A percentile compares a stretch with the other conserved stretches of the same genome.
These are phyloP conservation scores for Colletotrichum sp. DNA, from an alignment of 2,329 filamentous ascomycete species.

Conservation along the genomic window DNA sequence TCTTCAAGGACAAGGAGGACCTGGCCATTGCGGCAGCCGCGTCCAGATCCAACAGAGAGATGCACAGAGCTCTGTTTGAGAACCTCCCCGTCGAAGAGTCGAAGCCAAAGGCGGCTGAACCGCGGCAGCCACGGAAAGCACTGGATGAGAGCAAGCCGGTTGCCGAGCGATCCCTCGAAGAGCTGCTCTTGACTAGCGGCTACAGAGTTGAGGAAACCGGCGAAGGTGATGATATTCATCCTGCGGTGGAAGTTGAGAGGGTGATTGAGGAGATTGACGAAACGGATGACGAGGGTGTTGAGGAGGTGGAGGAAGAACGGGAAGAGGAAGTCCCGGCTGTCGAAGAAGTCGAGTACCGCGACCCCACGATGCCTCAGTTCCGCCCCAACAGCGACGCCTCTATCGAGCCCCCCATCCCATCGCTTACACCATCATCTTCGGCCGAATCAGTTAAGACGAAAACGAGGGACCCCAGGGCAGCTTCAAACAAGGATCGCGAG, in stretches of 20 bases:
- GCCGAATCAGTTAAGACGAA: neutral
- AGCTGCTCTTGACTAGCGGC: slow-evolving; percentile 48
- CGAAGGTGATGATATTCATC: neutral
- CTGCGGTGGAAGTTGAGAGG: slow-evolving; percentile 5
- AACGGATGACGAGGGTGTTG: slow-evolving; percentile 15
- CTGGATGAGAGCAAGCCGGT: slow-evolving; percentile 23
- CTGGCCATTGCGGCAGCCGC: slow-evolving; percentile 70
- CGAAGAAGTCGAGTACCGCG: slow-evolving; percentile 38
- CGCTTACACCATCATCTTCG: neutral
- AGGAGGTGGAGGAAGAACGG: slow-evolving; percentile 25
- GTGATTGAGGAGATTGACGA: slow-evolving; percentile 20
- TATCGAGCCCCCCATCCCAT: slow-evolving; percentile 16
- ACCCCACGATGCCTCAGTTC: slow-evolving; percentile 73
- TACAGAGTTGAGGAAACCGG: slow-evolving; percentile 41
- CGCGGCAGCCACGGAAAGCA: slow-evolving; percentile 21
- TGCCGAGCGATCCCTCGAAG: slow-evolving; percentile 36
- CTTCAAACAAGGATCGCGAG: neutral
- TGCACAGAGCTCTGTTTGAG: slow-evolving; percentile 54
- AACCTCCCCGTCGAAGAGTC: slow-evolving; percentile 22
- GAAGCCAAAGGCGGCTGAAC: slow-evolving; percentile 4
- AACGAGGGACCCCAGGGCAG: neutral
- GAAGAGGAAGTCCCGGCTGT: slow-evolving; percentile 11
- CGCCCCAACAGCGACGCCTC: slow-evolving; percentile 55
- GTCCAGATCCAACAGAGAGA: slow-evolving; percentile 65
- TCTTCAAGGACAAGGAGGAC: slow-evolving; percentile 85